Base-by-base conservation (phyloP, 768 basidiomycete genomes). In the Holtermannia corniformis region DNA sequence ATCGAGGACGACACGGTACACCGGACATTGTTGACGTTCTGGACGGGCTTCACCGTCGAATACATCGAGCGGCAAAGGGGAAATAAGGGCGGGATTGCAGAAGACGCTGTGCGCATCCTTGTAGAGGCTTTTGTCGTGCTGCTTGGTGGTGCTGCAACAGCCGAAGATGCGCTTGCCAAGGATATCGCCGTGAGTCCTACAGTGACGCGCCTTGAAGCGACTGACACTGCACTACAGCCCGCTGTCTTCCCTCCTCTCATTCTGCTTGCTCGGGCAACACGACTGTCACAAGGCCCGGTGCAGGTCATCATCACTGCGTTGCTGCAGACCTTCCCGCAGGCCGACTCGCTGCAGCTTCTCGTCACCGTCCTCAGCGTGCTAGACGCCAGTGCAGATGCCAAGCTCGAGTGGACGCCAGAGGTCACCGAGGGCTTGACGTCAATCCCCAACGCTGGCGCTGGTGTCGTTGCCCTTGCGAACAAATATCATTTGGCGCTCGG, bases 11-110 rank as follows among this genome's bases (percentile, higher is more conserved):
- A 65, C 14, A 66, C 63, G 2, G 70, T 55, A 47, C 82, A 93
- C 66, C 82, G 82, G 32, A 80, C 85, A 0, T 73, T 97, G 14
- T 71, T 89, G 42, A 82, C 82, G 0, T 96, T 96, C 74, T 87
- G 88, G 70, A 79, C 85, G 5, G 83, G 85, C 5, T 80, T 79
- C 0, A 73, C 89, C 42, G 80, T 91, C 27, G 89, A 87, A 40
- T 92, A 85, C 63, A 76, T 99, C 37, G 79, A 81, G 32, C 74
- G 78, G 42, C 75, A 70, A 27, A 78, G 82, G 50, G 58, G 67
- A 3, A 63, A 86, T 26, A 81, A 85, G 59, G 85, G 86, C 65
- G 83, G 82, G 13, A 43, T 58, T 13, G 16, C 51, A 2, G 71
- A 72, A 49, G 58, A 59, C 1, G 43, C 74, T 1, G 68, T 73